Percentiles rank a stretch among this genome's conserved stretches.
phyloP scores from a whole-genome alignment of 441 rosid genomes.

The Euphorbia schlechtendalii region DNA sequence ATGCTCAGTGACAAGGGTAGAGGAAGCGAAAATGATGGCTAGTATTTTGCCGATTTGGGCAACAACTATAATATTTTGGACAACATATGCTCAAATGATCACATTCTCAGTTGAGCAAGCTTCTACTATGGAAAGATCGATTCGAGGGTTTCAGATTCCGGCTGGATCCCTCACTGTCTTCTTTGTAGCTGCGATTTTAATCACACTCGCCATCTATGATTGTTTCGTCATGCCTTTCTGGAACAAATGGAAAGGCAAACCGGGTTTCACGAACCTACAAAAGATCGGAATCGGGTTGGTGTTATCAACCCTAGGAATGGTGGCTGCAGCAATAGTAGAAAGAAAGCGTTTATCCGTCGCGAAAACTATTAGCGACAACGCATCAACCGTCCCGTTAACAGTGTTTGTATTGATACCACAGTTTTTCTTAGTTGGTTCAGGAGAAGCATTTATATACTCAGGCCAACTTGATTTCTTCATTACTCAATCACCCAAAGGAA shows the following conservation, averaged over 20 bases:
- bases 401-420: conserved; percentile 75
- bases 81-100: conserved; percentile 81
- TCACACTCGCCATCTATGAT: conserved; percentile 63
- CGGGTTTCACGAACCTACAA: conserved; percentile 72
- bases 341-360: conserved; percentile 41
- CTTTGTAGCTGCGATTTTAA: conserved; percentile 63
- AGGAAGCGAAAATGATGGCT: conserved; percentile 83
- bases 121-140: conserved; percentile 60
- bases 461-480: conserved; percentile 97
- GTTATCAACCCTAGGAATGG: conserved; percentile 66
- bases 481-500: conserved; percentile 80
- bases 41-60: conserved; percentile 84
- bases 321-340: conserved; percentile 60
- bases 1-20: conserved; percentile 64
- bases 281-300: conserved; percentile 60
- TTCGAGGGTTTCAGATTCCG: conserved; percentile 70
- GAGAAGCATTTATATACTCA: conserved; percentile 84
- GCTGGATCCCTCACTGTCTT: conserved; percentile 85
- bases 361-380: conserved; percentile 14
- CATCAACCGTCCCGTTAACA: conserved; percentile 45
- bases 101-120: conserved; percentile 94
- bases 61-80: conserved; percentile 90
- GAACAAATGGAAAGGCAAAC: conserved; percentile 81
- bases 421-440: conserved; percentile 72
- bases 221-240: conserved; percentile 66